Conservation (phyloP, 192 early-diverging fungal genomes). For the Entophlyctis luteolus region DNA sequence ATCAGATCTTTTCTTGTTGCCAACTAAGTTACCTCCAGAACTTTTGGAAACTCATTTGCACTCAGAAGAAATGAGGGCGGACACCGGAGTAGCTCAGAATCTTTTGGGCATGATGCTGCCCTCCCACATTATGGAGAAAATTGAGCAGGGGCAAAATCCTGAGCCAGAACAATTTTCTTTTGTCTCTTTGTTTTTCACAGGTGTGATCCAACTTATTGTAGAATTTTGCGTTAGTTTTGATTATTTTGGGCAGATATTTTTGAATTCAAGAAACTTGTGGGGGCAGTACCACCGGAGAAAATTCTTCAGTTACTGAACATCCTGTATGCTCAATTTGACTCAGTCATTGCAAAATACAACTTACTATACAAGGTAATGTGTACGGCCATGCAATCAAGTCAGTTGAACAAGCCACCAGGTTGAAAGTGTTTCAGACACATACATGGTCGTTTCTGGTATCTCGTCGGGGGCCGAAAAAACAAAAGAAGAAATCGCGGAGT, state of each 20-base stretch:
- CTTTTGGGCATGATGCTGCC: constrained; percentile 33
- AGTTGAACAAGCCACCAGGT: neutral
- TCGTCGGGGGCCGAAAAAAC: neutral
- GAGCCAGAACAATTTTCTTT: constrained; percentile 22
- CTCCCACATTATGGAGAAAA: constrained; percentile 28
- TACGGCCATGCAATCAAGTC: neutral
- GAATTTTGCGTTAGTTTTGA: neutral
- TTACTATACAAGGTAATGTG: constrained; percentile 22
- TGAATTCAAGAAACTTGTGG: constrained; percentile 24
- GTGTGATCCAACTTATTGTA: neutral
- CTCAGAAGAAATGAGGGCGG: constrained; percentile 22
- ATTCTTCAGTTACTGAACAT: constrained; percentile 27
- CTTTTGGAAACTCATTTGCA: constrained; percentile 27
- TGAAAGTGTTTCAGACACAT: constrained; percentile 32
- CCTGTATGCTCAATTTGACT: constrained; percentile 24
- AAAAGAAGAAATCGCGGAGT: constrained; percentile 17
- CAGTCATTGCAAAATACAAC: constrained; percentile 13
- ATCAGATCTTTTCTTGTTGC: neutral
- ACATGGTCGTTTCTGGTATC: constrained; percentile 31
- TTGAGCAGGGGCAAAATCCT: constrained; percentile 16
- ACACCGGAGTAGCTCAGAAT: constrained; percentile 20
- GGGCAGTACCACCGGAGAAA: constrained; percentile 1
- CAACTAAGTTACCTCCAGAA: neutral
- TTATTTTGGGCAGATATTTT: neutral
- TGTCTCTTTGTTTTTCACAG: constrained; percentile 29